Base-by-base conservation (phyloP, 768 basidiomycete genomes). In the Amanita muscaria region DNA sequence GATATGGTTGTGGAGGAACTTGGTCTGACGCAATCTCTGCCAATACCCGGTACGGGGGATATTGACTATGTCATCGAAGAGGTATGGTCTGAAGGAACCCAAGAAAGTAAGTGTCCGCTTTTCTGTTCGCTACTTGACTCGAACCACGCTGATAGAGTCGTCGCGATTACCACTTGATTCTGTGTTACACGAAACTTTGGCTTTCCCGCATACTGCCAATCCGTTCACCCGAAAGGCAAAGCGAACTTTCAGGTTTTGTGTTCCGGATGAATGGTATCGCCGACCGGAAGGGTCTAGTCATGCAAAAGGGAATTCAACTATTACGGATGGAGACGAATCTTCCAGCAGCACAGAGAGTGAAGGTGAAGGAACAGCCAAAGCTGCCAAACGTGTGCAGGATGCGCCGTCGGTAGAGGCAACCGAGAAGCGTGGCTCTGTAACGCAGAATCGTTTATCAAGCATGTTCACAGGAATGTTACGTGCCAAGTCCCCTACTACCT, bases 211-310 rank as follows among this genome's bases (percentile, higher is more conserved):
- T 30, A 53, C 57, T 40, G 51, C 67, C 8, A 73, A 73, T 51
- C 65, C 68, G 1, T 68, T 70, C 50, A 62, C 64, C n/a, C 53
- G 62, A 3, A 51, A 57, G 22, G 70, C 71, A 1, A 64, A 54
- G 15, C 75, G 76, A 7, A 56, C 51, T 6, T 76, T 83, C 55
- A 69, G 72, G 21, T 73, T 88, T 44, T 83, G 80, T 49, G 76
- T 90, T 6, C 83, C 83, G 2, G 83, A 83, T 42, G 80, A 83
- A 55, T 89, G 82, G 88, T 89, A 78, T 60, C 77, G 79, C 46
- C 74, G 83, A 14, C 76, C 79, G 0, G 65, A 62, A 30, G 54
- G 69, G 2, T 76, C 77, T 11, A 2, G 70, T 79, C 23, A 62
- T 67, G 19, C 76, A 76, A 0, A 62, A 78, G 35, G 65, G 64